These are phyloP conservation scores for Agrocybe pediades DNA, from an alignment of 768 basidiomycete species.

Conservation along the genomic window DNA sequence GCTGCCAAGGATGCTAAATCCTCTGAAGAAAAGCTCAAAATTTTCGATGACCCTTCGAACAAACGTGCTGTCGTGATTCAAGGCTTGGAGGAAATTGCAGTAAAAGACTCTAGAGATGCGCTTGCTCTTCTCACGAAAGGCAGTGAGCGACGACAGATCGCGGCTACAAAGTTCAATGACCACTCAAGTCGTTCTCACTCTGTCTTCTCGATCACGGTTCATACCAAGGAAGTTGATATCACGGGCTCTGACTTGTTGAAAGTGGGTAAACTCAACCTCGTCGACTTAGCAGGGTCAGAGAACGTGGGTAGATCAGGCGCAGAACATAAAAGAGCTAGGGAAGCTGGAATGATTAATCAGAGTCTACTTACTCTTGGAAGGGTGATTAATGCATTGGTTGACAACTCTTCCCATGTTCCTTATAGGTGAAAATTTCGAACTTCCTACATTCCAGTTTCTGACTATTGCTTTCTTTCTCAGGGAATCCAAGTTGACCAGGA, in stretches of 20 bases:
- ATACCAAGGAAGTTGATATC: constrained; percentile 79
- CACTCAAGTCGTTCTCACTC: constrained; percentile 97
- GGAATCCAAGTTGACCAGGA: constrained; percentile 95
- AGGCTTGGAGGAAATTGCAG: constrained; percentile 88
- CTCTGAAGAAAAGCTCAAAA: constrained; percentile 65
- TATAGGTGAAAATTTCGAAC: constrained; percentile 63
- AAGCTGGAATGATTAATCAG: constrained; percentile 99
- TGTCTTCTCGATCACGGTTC: constrained; percentile 94
- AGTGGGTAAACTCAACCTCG: constrained; percentile 94
- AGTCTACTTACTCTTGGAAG: constrained; percentile 94
- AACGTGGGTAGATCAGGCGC: constrained; percentile 96
- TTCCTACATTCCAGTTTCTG: background rate
- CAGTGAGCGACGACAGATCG: constrained; percentile 88
- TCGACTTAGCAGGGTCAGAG: constrained; percentile 96
- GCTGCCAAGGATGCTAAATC: constrained; percentile 51
- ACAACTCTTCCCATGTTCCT: constrained; percentile 88
- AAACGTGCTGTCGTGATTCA: constrained; percentile 93
- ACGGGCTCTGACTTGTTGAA: constrained; percentile 88
- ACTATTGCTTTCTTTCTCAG: constrained; percentile 34
- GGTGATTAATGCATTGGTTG: constrained; percentile 95
- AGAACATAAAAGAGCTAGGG: constrained; percentile 90
- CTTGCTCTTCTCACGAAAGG: constrained; percentile 86
- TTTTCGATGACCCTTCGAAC: constrained; percentile 89
- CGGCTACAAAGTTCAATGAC: constrained; percentile 97
- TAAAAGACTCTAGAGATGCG: constrained; percentile 82